Base-by-base conservation (phyloP, 139 green algal genomes). In the Coelastrella sp. region DNA sequence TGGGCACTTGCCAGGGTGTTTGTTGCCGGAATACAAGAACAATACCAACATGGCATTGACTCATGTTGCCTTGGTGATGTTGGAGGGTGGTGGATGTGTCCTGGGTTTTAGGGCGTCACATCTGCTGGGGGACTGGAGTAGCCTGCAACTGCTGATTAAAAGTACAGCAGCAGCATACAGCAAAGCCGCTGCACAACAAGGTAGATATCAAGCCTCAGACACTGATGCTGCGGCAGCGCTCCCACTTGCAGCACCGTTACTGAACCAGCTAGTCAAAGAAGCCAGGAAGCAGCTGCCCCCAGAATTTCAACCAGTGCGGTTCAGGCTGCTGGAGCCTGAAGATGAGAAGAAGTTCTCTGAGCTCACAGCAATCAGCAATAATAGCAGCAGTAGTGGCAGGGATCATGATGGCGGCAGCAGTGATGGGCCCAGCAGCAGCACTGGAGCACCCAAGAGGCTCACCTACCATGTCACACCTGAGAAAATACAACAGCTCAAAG, bases 331-430 rank as follows among this genome's bases (percentile, higher is more conserved):
- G 59, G 14, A 73, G 59, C 73, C 73, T 6, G 60, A 35, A 61
- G 85, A 90, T 20, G 74, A 25, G 27, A 24, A 11, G 0, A 10
- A 65, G 85, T 90, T 90, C 20, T 0, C 9, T 8, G 58, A 84
- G 73, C 85, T 90, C 9, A 73, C 72, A 58, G 24, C 70, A 20
- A 73, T 90, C n/a, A 89, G 68, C 84, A 89, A 56, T 70, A 89
- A 61, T 60, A 58, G 7, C 82, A 78, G 66, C 70, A 89, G 56
- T 60, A 70, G 68, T 56, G 80, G 19, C 25, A 56, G 35, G 25
- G 27, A 58, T 7, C 11, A 63, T n/a, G 17, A 19, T 59, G 75
- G 10, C 6, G 75, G 57, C 49, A 89, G 84, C 84, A 89, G 70
- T 72, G 82, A 59, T 59, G 49, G 12, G 57, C 76, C 25, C 72